phyloP scores from a whole-genome alignment of 768 basidiomycete species.

The Ramaria sp. region DNA sequence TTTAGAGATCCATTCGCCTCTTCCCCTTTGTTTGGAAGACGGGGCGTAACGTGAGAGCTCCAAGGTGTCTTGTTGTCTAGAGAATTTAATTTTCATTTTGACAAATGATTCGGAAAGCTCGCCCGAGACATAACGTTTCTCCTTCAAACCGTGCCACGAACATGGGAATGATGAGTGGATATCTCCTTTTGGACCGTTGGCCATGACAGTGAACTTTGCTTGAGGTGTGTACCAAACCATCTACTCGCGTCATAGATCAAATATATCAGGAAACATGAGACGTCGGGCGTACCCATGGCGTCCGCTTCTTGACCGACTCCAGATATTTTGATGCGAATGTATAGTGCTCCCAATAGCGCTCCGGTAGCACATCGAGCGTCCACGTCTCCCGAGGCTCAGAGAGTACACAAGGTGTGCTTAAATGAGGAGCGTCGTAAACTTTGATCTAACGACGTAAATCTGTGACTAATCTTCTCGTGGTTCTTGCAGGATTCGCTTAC shows the following conservation, averaged over 20 bases:
- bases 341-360: slow-evolving; percentile 33
- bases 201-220: slow-evolving; percentile 40
- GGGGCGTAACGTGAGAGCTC: background rate
- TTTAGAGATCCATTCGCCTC: background rate
- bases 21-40: background rate
- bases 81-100: background rate
- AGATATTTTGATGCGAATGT: slow-evolving; percentile 33
- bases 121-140: background rate
- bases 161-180: slow-evolving; percentile 15
- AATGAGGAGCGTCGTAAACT: slow-evolving; percentile 37
- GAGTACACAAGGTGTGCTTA: slow-evolving; percentile 39
- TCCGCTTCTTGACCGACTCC: slow-evolving; percentile 38
- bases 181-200: slow-evolving; percentile 36
- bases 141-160: background rate
- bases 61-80: background rate
- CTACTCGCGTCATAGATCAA: slow-evolving; percentile 18
- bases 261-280: background rate
- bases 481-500: slow-evolving; percentile 16
- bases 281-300: slow-evolving; percentile 33
- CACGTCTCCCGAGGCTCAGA: slow-evolving; percentile 30
- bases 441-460: slow-evolving; percentile 25
- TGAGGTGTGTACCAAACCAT: slow-evolving; percentile 28
- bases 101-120: background rate
- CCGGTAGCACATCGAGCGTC: slow-evolving; percentile 27
- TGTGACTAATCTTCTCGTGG: background rate